phyloP scores from a whole-genome alignment of 495 filamentous ascomycete genomes.

The Achaetomiella virescens region DNA sequence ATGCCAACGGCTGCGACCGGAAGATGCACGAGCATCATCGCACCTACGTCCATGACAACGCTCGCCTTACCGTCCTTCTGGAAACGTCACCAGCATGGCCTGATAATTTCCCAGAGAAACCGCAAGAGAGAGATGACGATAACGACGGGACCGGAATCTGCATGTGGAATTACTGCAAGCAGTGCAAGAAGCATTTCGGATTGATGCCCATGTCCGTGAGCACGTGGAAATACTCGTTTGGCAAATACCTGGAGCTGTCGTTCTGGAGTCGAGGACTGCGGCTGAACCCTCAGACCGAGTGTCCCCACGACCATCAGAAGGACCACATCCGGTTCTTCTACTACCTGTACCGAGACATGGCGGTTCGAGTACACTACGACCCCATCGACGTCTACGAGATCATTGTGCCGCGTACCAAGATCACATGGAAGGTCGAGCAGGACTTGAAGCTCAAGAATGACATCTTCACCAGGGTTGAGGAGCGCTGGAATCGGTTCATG shows the following conservation, averaged over 20 bases:
- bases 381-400: conserved; percentile 90
- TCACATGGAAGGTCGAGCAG: conserved; percentile 96
- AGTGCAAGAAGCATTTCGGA: conserved; percentile 83
- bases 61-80: conserved; percentile 82
- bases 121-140: conserved; percentile 33
- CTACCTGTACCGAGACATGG: conserved; percentile 65
- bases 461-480: conserved; percentile 70
- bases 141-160: conserved; percentile 58
- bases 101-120: conserved; percentile 39
- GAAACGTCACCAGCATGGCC: conserved; percentile 53
- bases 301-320: conserved; percentile 85
- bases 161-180: conserved; percentile 97
- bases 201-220: conserved; percentile 88
- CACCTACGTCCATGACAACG: conserved; percentile 95
- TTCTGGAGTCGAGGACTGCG: conserved; percentile 88
- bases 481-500: conserved; percentile 80
- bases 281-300: conserved; percentile 67
- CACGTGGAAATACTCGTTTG: conserved; percentile 98
- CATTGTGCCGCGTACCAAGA: conserved; percentile 76
- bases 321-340: conserved; percentile 92
- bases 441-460: conserved; percentile 90
- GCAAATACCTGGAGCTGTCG: conserved; percentile 92
- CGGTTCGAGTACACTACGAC: conserved; percentile 83
- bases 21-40: conserved; percentile 91
- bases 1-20: conserved; percentile 76